These are phyloP conservation scores for Dactylellina drechsleri DNA, from an alignment of 2,329 filamentous ascomycete species.

Conservation along the genomic window DNA sequence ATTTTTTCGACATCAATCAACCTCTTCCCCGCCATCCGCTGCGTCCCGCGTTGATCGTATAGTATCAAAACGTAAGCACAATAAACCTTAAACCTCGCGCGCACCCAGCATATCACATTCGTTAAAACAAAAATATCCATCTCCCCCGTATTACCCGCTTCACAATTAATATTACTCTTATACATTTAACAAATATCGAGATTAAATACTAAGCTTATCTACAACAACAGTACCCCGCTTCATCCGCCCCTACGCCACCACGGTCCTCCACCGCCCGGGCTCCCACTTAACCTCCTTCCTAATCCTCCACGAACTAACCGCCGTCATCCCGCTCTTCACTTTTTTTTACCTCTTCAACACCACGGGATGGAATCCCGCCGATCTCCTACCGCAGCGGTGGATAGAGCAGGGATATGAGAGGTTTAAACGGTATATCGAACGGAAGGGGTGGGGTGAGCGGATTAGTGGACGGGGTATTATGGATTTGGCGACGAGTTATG, in stretches of 20 bases:
- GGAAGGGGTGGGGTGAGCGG: constrained; percentile 60
- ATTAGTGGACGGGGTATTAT: constrained; percentile 15
- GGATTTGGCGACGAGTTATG: constrained; percentile 84
- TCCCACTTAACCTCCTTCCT: constrained; percentile 88
- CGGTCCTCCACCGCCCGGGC: constrained; percentile 78
- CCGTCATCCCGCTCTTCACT: constrained; percentile 79
- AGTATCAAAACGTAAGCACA: constrained; percentile 25
- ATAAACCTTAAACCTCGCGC: background rate
- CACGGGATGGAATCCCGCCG: constrained; percentile 73
- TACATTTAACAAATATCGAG: no score
- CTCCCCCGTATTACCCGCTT: no score
- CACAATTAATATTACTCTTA: no score
- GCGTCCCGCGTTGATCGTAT: constrained; percentile 35
- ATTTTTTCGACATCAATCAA: background rate
- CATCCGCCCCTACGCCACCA: constrained; percentile 68
- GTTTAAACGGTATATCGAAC: constrained; percentile 78
- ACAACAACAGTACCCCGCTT: constrained; percentile 44
- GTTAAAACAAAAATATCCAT: no score
- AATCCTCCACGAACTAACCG: constrained; percentile 90
- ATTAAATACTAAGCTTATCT: background rate
- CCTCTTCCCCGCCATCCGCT: background rate
- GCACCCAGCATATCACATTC: no score
- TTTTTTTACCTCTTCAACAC: constrained; percentile 84
- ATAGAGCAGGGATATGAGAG: constrained; percentile 73
- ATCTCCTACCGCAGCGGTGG: constrained; percentile 61